Evolutionary conservation across 768 basidiomycete species (phyloP).

Genomic region (Tulasnella sp.): DNA sequence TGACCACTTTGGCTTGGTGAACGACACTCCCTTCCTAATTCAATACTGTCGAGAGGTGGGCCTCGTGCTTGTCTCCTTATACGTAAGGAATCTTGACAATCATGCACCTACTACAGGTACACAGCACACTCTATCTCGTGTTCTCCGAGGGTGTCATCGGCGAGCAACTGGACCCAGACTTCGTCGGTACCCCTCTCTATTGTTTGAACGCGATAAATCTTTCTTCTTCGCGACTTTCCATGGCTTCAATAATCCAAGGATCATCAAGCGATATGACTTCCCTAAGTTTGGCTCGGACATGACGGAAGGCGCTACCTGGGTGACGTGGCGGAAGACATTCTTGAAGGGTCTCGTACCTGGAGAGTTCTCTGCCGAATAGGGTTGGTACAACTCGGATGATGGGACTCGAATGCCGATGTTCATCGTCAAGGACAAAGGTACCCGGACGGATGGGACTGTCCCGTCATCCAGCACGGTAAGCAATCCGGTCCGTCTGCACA

Average conservation of each 20-base stretch:
- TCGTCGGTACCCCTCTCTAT: conserved; percentile 52
- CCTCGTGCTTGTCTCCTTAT: background rate
- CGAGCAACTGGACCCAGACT: conserved; percentile 49
- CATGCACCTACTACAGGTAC: conserved; percentile 39
- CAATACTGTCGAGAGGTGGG: conserved; percentile 64
- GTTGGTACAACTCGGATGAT: conserved; percentile 72
- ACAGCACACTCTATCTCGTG: conserved; percentile 69
- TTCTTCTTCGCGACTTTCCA: conserved; percentile 54
- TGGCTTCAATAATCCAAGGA: conserved; percentile 66
- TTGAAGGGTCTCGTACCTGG: conserved; percentile 50
- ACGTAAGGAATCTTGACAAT: background rate
- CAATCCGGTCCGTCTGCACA: background rate
- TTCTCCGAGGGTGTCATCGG: conserved; percentile 41
- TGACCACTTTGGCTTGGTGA: conserved; percentile 32
- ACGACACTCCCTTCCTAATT: conserved; percentile 45
- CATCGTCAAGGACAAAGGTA: conserved; percentile 62
- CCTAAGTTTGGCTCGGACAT: conserved; percentile 22
- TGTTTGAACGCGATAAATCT: conserved; percentile 36
- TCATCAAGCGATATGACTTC: conserved; percentile 54
- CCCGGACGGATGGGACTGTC: conserved; percentile 59
- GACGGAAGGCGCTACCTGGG: conserved; percentile 41
- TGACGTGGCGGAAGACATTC: conserved; percentile 43
- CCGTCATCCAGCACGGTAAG: conserved; percentile 67
- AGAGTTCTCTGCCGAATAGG: conserved; percentile 61
- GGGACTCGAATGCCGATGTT: conserved; percentile 80